phyloP scores from a whole-genome alignment of 768 basidiomycete genomes.

The Daedaleopsis sinensis region DNA sequence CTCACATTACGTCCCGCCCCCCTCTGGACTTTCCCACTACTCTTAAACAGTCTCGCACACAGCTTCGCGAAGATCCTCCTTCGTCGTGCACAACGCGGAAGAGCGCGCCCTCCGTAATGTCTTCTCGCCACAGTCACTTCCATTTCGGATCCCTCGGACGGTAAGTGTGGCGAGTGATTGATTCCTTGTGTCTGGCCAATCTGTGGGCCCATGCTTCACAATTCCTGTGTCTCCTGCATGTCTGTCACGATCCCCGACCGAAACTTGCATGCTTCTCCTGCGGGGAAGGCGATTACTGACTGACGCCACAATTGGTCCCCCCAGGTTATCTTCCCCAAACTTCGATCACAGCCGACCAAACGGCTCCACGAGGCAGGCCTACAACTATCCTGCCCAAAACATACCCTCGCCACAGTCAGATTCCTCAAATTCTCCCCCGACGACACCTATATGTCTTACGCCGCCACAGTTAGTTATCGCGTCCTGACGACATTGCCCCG shows the following conservation, averaged over 20 bases:
- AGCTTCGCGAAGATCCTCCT: neutral
- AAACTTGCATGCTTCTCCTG: neutral
- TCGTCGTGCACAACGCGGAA: neutral
- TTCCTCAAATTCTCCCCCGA: neutral
- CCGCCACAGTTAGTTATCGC: slow-evolving; percentile 2
- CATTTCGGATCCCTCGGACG: slow-evolving; percentile 1
- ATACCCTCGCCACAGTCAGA: slow-evolving; percentile 3
- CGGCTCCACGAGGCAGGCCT: too few species aligned
- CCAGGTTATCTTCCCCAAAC: neutral
- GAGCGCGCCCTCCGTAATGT: slow-evolving; percentile 1
- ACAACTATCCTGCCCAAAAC: neutral
- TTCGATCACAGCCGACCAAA: neutral
- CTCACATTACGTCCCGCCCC: slow-evolving; percentile 1
- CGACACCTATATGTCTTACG: slow-evolving; percentile 1
- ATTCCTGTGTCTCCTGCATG: too few species aligned
- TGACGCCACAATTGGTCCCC: slow-evolving; percentile 8
- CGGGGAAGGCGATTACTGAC: slow-evolving; percentile 1
- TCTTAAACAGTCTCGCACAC: neutral
- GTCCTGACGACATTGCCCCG: neutral
- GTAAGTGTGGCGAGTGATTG: slow-evolving; percentile 18
- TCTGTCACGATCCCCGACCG: neutral
- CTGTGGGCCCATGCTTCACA: too few species aligned
- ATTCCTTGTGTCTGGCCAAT: neutral
- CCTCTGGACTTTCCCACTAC: neutral
- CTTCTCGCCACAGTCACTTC: slow-evolving; percentile 5